phyloP scores from a whole-genome alignment of 352 stramenopile genomes.

The Pythium phragmiticola region DNA sequence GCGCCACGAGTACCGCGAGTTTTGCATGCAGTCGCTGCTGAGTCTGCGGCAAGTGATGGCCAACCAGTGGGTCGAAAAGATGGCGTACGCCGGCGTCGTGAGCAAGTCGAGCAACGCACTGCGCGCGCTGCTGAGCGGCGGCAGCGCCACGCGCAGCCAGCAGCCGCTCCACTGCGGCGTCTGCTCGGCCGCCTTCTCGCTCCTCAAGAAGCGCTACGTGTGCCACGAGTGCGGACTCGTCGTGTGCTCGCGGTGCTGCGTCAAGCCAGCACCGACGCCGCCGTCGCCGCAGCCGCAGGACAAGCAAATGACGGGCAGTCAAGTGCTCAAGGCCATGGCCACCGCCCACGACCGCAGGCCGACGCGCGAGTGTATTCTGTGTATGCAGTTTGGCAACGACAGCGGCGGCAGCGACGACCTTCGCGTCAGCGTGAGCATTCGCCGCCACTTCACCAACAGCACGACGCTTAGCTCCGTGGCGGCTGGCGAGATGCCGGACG shows the following conservation, averaged over 20 bases:
- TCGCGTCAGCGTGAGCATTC: conserved; percentile 33
- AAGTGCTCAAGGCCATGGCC: background rate
- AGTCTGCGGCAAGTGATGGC: conserved; percentile 48
- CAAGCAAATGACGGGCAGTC: too few species aligned
- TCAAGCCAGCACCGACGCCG: conserved; percentile 8
- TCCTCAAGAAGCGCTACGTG: conserved; percentile 59
- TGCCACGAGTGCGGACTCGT: conserved; percentile 51
- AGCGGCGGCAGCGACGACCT: conserved; percentile 8
- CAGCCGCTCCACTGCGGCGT: conserved; percentile 50
- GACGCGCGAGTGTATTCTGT: conserved; percentile 56
- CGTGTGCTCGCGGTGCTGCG: conserved; percentile 61
- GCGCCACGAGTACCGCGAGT: conserved; percentile 60
- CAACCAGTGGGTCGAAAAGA: conserved; percentile 55
- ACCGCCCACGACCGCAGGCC: conserved; percentile 18
- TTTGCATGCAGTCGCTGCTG: conserved; percentile 54
- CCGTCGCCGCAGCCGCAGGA: background rate
- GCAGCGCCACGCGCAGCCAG: background rate
- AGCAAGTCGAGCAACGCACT: conserved; percentile 26
- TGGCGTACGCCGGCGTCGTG: conserved; percentile 24
- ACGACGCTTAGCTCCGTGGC: conserved; percentile 25
- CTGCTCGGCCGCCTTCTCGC: conserved; percentile 56
- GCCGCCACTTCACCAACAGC: conserved; percentile 32
- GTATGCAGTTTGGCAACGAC: conserved; percentile 50
- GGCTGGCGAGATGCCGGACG: conserved; percentile 19
- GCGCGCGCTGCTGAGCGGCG: conserved; percentile 27